phyloP scores from a whole-genome alignment of 73 alveolate species.

The Breviolum minutum region DNA sequence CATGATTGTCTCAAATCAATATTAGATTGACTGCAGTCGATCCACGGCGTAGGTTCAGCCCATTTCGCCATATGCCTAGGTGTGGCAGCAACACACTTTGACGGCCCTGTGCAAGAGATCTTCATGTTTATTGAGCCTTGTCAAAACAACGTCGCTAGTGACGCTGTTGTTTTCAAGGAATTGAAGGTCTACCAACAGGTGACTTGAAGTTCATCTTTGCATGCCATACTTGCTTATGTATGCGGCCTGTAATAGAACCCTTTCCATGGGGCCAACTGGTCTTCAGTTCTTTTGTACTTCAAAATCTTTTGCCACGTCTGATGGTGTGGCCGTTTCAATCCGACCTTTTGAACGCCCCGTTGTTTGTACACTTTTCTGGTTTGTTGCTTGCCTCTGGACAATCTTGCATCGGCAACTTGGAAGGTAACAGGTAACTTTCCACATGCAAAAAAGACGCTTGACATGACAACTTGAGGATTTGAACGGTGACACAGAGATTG shows the following conservation, averaged over 20 bases:
- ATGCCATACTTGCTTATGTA: too few species aligned
- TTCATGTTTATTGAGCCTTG: conserved; percentile 60
- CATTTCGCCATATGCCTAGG: background rate
- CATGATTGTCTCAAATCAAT: too few species aligned
- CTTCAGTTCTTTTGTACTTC: too few species aligned
- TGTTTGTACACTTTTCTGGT: background rate
- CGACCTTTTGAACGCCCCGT: background rate
- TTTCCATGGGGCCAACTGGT: too few species aligned
- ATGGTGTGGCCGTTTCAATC: too few species aligned
- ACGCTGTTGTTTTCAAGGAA: background rate
- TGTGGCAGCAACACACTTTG: conserved; percentile 68
- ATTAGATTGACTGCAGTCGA: background rate
- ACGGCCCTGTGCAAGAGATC: conserved; percentile 74
- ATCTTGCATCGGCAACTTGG: too few species aligned
- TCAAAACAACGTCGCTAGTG: background rate
- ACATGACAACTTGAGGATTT: background rate
- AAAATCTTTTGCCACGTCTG: too few species aligned
- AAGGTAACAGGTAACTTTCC: background rate
- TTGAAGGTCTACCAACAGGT: too few species aligned
- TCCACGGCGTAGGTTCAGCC: background rate
- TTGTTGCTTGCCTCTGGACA: too few species aligned
- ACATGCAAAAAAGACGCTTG: background rate
- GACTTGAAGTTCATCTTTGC: too few species aligned
- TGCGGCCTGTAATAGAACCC: too few species aligned
- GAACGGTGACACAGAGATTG: conserved; percentile 65